Conservation (phyloP, 2,329 filamentous ascomycete genomes). For the Fusarium palustre region DNA sequence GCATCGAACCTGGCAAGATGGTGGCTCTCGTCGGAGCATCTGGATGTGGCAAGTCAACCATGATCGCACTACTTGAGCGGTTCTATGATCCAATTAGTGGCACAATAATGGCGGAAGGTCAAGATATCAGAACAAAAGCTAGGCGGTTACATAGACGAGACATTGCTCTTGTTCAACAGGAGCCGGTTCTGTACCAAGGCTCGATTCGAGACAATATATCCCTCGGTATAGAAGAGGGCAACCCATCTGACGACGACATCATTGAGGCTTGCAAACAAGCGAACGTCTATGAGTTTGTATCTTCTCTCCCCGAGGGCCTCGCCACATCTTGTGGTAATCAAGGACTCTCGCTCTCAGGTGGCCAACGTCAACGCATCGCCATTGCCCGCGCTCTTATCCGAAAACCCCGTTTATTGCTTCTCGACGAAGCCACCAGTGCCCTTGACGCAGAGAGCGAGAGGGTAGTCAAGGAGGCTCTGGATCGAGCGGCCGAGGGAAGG, state of each 20-base stretch:
- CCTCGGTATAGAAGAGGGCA: conserved; percentile 56
- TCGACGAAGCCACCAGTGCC: conserved; percentile 77
- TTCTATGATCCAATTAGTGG: conserved; percentile 56
- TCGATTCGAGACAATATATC: conserved; percentile 68
- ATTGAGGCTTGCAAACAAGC: conserved; percentile 64
- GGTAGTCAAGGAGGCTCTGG: conserved; percentile 72
- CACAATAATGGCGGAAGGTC: conserved; percentile 45
- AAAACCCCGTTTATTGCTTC: conserved; percentile 72
- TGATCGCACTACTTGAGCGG: conserved; percentile 63
- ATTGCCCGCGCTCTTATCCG: conserved; percentile 79
- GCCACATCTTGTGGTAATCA: conserved; percentile 73
- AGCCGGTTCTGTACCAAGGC: conserved; percentile 59
- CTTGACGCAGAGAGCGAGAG: conserved; percentile 75
- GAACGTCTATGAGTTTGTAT: conserved; percentile 68
- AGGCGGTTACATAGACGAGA: conserved; percentile 51
- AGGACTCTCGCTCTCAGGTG: conserved; percentile 77
- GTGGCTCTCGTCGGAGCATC: conserved; percentile 68
- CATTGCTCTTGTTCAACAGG: conserved; percentile 57
- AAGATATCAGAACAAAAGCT: conserved; percentile 48
- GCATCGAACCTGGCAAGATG: conserved; percentile 60
- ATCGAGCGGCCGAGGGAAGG: conserved; percentile 55
- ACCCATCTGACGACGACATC: conserved; percentile 55
- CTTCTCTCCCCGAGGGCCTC: conserved; percentile 69
- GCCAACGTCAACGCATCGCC: conserved; percentile 77
- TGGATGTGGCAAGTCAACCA: conserved; percentile 71